Conservation (phyloP, 2,329 filamentous ascomycete species). For the Fusarium sp. region DNA sequence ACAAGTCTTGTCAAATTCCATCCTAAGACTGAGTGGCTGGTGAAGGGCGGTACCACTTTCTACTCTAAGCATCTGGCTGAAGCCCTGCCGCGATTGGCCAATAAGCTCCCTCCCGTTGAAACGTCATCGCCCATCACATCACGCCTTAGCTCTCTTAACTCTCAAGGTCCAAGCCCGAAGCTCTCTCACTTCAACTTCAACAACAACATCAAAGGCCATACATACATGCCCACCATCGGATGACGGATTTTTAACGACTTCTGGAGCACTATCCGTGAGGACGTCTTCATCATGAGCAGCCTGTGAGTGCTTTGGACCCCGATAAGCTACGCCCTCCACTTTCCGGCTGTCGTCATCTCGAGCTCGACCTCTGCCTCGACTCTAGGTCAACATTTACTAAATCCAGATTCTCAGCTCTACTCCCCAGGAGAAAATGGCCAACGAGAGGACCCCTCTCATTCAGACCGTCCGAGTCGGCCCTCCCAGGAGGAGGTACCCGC, state of each 20-base stretch:
- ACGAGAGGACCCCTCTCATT: conserved; percentile 76
- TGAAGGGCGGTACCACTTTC: conserved; percentile 4
- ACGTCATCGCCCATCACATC: conserved; percentile 44
- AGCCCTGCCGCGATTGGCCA: conserved; percentile 28
- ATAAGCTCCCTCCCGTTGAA: conserved; percentile 14
- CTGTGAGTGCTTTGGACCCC: conserved; percentile 34
- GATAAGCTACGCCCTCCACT: conserved; percentile 16
- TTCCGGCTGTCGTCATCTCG: conserved; percentile 20
- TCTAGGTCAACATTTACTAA: conserved; percentile 9
- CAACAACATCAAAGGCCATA: conserved; percentile 2
- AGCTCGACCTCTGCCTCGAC: neutral
- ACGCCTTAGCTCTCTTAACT: conserved; percentile 32
- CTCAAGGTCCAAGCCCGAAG: neutral
- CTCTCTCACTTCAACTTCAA: conserved; percentile 20
- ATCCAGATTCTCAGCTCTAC: conserved; percentile 12
- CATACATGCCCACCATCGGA: conserved; percentile 1
- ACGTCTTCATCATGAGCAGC: conserved; percentile 35
- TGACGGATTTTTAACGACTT: conserved; percentile 9
- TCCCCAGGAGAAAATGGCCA: conserved; percentile 50
- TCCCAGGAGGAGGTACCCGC: conserved; percentile 66
- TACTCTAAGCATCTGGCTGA: neutral
- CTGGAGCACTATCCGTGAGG: conserved; percentile 21
- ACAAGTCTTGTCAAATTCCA: neutral
- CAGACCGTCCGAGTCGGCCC: conserved; percentile 69
- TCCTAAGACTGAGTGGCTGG: conserved; percentile 5